A percentile compares a stretch with the other conserved stretches of the same genome.
Conservation (phyloP, 176 grass and related monocot genomes). For the Aegilops longissima region DNA sequence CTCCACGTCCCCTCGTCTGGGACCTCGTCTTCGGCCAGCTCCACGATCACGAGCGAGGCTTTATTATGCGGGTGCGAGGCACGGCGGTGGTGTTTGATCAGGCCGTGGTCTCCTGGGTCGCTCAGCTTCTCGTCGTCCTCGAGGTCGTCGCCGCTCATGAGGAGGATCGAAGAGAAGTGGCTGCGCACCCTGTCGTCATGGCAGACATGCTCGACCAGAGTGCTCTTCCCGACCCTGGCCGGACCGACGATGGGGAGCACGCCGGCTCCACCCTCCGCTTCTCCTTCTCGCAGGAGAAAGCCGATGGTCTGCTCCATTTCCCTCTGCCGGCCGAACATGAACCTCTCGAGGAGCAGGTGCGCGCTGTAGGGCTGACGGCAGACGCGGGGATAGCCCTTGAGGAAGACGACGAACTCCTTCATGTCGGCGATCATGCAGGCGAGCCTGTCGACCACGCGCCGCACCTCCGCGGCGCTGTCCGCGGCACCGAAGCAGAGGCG, state of each 20-base stretch:
- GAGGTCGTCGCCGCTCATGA: neutral
- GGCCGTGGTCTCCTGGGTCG: neutral
- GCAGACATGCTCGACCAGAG: slow-evolving; percentile 37
- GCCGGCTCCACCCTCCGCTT: neutral
- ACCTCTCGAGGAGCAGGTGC: slow-evolving; percentile 9
- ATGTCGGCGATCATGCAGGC: slow-evolving; percentile 13
- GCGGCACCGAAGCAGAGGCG: neutral
- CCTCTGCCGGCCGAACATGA: slow-evolving; percentile 37
- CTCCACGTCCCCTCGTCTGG: slow-evolving; percentile 20
- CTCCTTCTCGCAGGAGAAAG: neutral
- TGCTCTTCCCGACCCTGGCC: slow-evolving; percentile 43
- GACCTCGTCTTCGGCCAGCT: neutral
- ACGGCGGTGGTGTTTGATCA: neutral
- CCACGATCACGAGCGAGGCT: slow-evolving; percentile 15
- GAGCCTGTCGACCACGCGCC: slow-evolving; percentile 12
- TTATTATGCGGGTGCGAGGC: neutral
- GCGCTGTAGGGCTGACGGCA: neutral
- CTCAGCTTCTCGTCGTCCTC: neutral
- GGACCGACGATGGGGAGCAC: slow-evolving; percentile 24
- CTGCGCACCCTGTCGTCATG: slow-evolving; percentile 29
- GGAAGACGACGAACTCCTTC: slow-evolving; percentile 20
- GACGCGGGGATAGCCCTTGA: slow-evolving; percentile 16
- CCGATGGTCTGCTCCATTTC: slow-evolving; percentile 10
- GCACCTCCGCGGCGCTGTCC: neutral
- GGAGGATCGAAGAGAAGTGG: slow-evolving; percentile 15